Percentiles rank a stretch among this genome's conserved stretches.
These are phyloP conservation scores for Botryotinia convoluta DNA, from an alignment of 2,329 filamentous ascomycete genomes.

Conservation along the genomic window DNA sequence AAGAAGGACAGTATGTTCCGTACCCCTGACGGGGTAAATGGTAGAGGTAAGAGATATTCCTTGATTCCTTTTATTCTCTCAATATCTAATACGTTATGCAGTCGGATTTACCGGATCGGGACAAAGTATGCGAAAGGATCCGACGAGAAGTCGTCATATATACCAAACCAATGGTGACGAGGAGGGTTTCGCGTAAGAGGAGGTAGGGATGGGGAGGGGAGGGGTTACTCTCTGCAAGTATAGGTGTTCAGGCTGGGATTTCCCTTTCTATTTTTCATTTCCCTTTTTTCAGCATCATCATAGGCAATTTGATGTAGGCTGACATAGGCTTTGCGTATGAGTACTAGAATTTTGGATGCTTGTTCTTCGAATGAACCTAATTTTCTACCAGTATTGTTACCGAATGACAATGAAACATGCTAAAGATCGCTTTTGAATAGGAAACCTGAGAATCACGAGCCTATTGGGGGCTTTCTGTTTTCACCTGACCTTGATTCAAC, in stretches of 20 bases:
- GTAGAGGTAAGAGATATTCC: constrained; percentile 62
- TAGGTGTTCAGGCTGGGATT: constrained; percentile 37
- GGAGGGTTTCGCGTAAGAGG: constrained; percentile 43
- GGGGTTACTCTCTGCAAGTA: constrained; percentile 38
- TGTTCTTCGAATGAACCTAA: constrained; percentile 28
- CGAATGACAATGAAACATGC: constrained; percentile 21
- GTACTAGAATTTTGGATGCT: constrained; percentile 25
- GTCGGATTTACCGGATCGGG: constrained; percentile 97
- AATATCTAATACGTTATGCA: constrained; percentile 44
- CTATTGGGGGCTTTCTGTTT: neutral
- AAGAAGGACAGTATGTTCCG: constrained; percentile 98
- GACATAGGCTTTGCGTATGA: constrained; percentile 38
- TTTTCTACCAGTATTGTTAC: constrained; percentile 16
- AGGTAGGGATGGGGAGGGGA: constrained; percentile 36
- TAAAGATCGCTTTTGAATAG: constrained; percentile 23
- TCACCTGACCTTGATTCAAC: constrained; percentile 9
- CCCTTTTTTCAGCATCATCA: constrained; percentile 17
- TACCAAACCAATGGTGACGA: constrained; percentile 76
- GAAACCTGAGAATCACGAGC: constrained; percentile 13
- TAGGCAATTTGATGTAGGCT: constrained; percentile 42
- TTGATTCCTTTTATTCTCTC: constrained; percentile 29
- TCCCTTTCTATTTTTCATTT: constrained; percentile 25
- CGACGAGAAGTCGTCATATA: constrained; percentile 75
- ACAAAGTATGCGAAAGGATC: constrained; percentile 92
- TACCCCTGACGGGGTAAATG: constrained; percentile 81